These are phyloP conservation scores for Phytophthora aleatoria DNA, from an alignment of 352 stramenopile species.

Conservation along the genomic window DNA sequence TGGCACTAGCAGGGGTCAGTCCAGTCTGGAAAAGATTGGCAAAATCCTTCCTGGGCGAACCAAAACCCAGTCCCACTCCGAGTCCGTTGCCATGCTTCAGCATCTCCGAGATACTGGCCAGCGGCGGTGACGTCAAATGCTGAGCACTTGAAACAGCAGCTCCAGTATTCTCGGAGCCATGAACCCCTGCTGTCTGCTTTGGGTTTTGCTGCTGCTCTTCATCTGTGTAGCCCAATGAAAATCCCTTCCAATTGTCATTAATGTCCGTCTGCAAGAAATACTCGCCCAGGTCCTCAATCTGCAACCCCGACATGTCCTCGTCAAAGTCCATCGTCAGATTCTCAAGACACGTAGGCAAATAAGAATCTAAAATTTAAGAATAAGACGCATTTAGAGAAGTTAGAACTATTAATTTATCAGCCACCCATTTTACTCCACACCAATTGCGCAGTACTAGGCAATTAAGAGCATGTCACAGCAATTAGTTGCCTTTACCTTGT, in stretches of 20 bases:
- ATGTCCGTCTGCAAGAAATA: slow-evolving; percentile 71
- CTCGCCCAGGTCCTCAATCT: slow-evolving; percentile 78
- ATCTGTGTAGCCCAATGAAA: slow-evolving; percentile 69
- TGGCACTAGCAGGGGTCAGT: slow-evolving; percentile 30
- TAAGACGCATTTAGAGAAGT: background rate
- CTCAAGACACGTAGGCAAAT: background rate
- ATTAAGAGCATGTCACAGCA: slow-evolving; percentile 6
- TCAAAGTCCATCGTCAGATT: slow-evolving; percentile 56
- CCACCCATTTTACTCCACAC: slow-evolving; percentile 6
- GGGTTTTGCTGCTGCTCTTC: slow-evolving; percentile 38
- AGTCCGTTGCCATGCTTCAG: slow-evolving; percentile 41
- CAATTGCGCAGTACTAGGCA: slow-evolving; percentile 1
- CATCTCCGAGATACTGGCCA: slow-evolving; percentile 53
- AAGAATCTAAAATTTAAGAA: background rate
- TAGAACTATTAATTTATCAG: background rate
- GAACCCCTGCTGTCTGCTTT: slow-evolving; percentile 11
- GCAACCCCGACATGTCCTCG: slow-evolving; percentile 70
- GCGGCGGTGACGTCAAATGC: slow-evolving; percentile 45
- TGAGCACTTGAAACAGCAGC: slow-evolving; percentile 16
- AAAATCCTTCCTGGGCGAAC: slow-evolving; percentile 38
- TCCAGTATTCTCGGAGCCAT: slow-evolving; percentile 1
- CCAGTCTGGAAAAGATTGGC: slow-evolving; percentile 32
- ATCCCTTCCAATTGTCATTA: slow-evolving; percentile 72
- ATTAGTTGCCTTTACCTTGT: slow-evolving; percentile 14
- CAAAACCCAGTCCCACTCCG: slow-evolving; percentile 29